Conservation (phyloP, 108 stramenopile species). For the Nitzschia sp. region DNA sequence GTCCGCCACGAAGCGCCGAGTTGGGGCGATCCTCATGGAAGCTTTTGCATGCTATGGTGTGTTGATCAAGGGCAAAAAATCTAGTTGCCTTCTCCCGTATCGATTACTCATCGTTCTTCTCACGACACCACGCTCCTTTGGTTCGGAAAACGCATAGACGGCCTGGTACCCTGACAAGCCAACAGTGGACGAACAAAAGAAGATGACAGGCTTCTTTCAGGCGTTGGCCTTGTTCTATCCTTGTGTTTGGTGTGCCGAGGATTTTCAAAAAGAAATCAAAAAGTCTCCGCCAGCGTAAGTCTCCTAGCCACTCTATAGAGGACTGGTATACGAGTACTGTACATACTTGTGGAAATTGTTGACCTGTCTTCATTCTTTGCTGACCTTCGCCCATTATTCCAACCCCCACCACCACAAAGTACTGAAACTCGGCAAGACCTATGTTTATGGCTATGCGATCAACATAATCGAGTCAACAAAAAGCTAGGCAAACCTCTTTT, state of each 20-base stretch:
- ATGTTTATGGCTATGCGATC: slow-evolving; percentile 85
- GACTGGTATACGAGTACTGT: too few relatives aligned
- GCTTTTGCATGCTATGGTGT: slow-evolving; percentile 80
- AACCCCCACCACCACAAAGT: too few relatives aligned
- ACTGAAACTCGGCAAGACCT: slow-evolving; percentile 73
- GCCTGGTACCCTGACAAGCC: slow-evolving; percentile 88
- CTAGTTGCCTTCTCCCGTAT: too few relatives aligned
- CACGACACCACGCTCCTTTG: slow-evolving; percentile 1
- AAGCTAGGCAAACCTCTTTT: slow-evolving; percentile 81
- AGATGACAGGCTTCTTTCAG: slow-evolving; percentile 62
- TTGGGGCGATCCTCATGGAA: slow-evolving; percentile 78
- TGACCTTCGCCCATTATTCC: too few relatives aligned
- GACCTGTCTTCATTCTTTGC: slow-evolving; percentile 14
- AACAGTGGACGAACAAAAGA: slow-evolving; percentile 49
- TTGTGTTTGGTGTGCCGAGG: slow-evolving; percentile 77
- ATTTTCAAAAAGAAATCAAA: slow-evolving; percentile 74
- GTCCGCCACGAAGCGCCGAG: slow-evolving; percentile 72
- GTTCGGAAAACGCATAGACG: slow-evolving; percentile 50
- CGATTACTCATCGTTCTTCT: too few relatives aligned
- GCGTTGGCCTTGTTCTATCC: slow-evolving; percentile 84
- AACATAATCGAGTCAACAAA: slow-evolving; percentile 82
- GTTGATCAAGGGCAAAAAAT: slow-evolving; percentile 5
- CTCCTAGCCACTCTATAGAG: too few relatives aligned
- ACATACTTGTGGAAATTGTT: too few relatives aligned
- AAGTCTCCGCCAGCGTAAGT: slow-evolving; percentile 62